Evolutionary conservation across 192 early-diverging fungal genomes (phyloP), one percentile per base, ranked within the genome.

Genomic region (Gonapodya prolifera): DNA sequence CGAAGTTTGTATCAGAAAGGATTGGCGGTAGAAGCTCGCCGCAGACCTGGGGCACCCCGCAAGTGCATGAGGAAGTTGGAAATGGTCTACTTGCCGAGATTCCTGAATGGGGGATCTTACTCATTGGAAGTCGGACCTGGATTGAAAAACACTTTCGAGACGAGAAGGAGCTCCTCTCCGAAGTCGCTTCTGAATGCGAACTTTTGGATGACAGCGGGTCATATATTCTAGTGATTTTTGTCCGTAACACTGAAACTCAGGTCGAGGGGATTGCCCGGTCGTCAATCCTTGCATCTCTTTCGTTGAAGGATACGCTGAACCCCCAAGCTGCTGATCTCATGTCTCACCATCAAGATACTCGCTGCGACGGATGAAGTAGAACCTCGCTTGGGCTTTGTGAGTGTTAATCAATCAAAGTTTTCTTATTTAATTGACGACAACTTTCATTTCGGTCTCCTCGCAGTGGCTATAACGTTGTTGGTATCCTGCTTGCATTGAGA

Each of bases 401-500:
- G 8, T 61, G n/a, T n/a, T n/a, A n/a, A n/a, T n/a, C n/a, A n/a
- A n/a, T n/a, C n/a, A n/a, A n/a, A n/a, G n/a, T n/a, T n/a, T n/a
- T n/a, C n/a, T n/a, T n/a, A n/a, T n/a, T n/a, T n/a, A n/a, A n/a
- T n/a, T n/a, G n/a, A n/a, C n/a, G n/a, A n/a, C n/a, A n/a, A n/a
- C n/a, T n/a, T n/a, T n/a, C 45, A 61, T 16, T 23, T 61, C 23
- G 8, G 8, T 8, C 23, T 61, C 8, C 8, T 23, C 45, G 23
- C 45, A 61, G 93, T 77, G 83, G 90, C 70, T 98, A 95, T 79
- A 98, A 98, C 73, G 71, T 87, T 0, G 77, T 94, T n/a, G 92
- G 94, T 75, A 94, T 98, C 31, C 96, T 95, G 0, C 87, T 98
- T 74, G 95, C 96, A 0, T 93, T 94, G 0, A 95, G 96, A 32